These are phyloP conservation scores for Talaromyces sp. DNA, from an alignment of 2,329 filamentous ascomycete genomes.

Conservation along the genomic window DNA sequence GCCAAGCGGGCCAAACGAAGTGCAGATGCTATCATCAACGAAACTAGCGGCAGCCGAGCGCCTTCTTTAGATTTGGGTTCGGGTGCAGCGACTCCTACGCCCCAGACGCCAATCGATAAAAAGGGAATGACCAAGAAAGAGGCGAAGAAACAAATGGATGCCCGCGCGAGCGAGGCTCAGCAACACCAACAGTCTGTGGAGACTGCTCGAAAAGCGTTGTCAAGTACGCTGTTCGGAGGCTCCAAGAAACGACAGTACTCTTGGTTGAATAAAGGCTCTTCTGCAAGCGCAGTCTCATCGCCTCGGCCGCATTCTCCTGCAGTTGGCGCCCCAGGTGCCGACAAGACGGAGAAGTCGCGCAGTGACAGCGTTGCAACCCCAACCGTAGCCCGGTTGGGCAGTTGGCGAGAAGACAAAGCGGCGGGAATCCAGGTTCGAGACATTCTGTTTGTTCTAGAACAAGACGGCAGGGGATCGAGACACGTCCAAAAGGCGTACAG, in stretches of 20 bases:
- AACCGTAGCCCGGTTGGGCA: constrained; percentile 58
- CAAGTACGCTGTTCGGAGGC: constrained; percentile 43
- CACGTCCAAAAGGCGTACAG: constrained; percentile 40
- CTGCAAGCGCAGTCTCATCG: constrained; percentile 30
- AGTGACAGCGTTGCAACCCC: constrained; percentile 29
- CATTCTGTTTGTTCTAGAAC: constrained; percentile 71
- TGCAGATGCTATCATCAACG: constrained; percentile 47
- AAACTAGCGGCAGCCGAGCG: constrained; percentile 41
- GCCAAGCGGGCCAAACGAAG: constrained; percentile 62
- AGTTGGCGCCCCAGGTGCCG: constrained; percentile 8
- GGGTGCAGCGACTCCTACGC: constrained; percentile 45
- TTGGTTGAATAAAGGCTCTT: constrained; percentile 38
- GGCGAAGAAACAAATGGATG: constrained; percentile 66
- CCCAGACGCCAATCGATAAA: constrained; percentile 38
- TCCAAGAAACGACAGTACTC: constrained; percentile 40
- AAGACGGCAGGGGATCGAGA: constrained; percentile 55
- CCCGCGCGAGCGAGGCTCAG: constrained; percentile 68
- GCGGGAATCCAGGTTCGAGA: constrained; percentile 79
- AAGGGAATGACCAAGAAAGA: constrained; percentile 85
- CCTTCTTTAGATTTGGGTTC: constrained; percentile 57
- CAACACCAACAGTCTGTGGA: constrained; percentile 77
- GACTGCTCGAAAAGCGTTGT: constrained; percentile 66
- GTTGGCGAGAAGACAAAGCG: constrained; percentile 73
- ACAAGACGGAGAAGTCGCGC: constrained; percentile 22
- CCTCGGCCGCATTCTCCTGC: constrained; percentile 28